Conservation (phyloP, 371 early-diverging fungal genomes). For the Batkoa obscura region DNA sequence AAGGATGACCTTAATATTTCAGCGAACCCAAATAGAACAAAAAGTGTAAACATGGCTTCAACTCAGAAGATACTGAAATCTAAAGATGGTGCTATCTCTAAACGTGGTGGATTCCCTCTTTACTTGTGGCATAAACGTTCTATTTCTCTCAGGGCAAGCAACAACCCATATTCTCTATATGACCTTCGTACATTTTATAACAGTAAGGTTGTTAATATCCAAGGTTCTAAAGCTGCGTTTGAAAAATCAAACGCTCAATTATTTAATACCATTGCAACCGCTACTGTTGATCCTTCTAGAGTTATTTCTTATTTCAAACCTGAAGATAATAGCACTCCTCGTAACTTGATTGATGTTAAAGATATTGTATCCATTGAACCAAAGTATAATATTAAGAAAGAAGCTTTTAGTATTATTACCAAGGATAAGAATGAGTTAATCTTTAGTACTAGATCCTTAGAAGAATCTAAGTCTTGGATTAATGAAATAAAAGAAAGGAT, state of each 20-base stretch:
- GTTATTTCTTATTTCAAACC: slow-evolving; percentile 20
- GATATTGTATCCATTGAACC: slow-evolving; percentile 15
- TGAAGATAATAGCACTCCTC: slow-evolving; percentile 13
- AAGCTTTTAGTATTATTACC: slow-evolving; percentile 17
- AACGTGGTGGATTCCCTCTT: slow-evolving; percentile 17
- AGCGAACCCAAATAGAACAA: too few species aligned
- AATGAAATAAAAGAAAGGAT: slow-evolving; percentile 12
- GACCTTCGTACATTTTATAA: slow-evolving; percentile 17
- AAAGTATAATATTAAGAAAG: slow-evolving; percentile 14
- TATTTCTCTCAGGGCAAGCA: slow-evolving; percentile 14
- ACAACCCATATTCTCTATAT: slow-evolving; percentile 11
- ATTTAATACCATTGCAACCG: slow-evolving; percentile 20
- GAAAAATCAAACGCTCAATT: slow-evolving; percentile 16
- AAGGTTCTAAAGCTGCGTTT: slow-evolving; percentile 14
- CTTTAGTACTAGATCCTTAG: slow-evolving; percentile 16
- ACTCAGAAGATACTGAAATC: too few species aligned
- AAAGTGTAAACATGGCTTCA: too few species aligned
- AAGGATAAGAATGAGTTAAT: slow-evolving; percentile 17
- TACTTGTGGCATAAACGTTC: slow-evolving; percentile 22
- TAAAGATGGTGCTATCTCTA: slow-evolving; percentile 14
- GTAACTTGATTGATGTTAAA: slow-evolving; percentile 20
- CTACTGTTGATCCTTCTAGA: slow-evolving; percentile 18
- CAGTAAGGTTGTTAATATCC: slow-evolving; percentile 13
- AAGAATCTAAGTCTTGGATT: slow-evolving; percentile 19
- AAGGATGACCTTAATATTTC: too few species aligned